A percentile compares a stretch with the other conserved stretches of the same genome.
These are phyloP conservation scores for Monosporascus cannonballus DNA, from an alignment of 2,329 filamentous ascomycete species.

Conservation along the genomic window DNA sequence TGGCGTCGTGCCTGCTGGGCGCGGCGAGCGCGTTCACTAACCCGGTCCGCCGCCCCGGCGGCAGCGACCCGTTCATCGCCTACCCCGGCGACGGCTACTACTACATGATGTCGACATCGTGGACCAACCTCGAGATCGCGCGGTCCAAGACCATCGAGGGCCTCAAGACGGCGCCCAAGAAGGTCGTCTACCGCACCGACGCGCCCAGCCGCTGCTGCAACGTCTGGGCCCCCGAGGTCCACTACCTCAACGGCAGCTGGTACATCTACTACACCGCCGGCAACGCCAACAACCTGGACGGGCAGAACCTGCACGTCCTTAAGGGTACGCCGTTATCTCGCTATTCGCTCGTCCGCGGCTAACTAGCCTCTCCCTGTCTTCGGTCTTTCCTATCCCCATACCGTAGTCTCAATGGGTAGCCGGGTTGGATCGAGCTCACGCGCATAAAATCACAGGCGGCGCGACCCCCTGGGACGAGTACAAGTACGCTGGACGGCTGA, in stretches of 20 bases:
- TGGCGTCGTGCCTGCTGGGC: conserved; percentile 11
- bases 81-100: conserved; percentile 46
- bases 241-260: conserved; percentile 42
- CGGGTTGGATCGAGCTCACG: not conserved
- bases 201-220: conserved; percentile 44
- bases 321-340: conserved; percentile 30
- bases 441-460: conserved; percentile 32
- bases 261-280: conserved; percentile 49
- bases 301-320: conserved; percentile 46
- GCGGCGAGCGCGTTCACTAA: conserved; percentile 38
- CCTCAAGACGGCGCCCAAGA: conserved; percentile 46
- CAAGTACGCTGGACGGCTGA: conserved; percentile 42
- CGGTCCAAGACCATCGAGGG: conserved; percentile 47
- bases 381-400: not conserved
- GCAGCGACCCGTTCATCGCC: conserved; percentile 47
- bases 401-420: not conserved
- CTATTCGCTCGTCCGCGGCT: not conserved
- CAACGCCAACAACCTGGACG: conserved; percentile 32
- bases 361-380: not conserved
- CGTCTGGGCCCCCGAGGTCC: conserved; percentile 53
- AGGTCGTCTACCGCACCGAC: conserved; percentile 43
- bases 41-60: conserved; percentile 42
- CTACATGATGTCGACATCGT: conserved; percentile 51
- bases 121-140: conserved; percentile 48
- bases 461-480: conserved; percentile 45